Base-by-base conservation (phyloP, 2,329 filamentous ascomycete species). In the Fonsecaea nubica region DNA sequence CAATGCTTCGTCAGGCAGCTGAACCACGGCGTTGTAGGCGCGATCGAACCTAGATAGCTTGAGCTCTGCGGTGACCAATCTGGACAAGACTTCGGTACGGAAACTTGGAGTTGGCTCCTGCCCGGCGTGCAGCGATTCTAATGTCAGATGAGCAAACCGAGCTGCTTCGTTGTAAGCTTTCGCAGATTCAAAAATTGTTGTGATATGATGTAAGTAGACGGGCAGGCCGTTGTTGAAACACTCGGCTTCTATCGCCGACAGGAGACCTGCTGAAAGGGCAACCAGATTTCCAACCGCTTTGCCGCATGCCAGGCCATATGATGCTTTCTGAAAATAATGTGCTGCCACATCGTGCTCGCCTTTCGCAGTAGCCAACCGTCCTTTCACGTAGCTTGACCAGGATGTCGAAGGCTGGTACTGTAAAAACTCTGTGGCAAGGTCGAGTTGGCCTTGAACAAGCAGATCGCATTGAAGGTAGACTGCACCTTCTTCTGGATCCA, bases 201-300 rank as follows among this genome's bases (percentile, higher is more conserved):
- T 86, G 58, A 98, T 86, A 76, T 99, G 95, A 50, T 90, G 88
- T 77, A 96, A 96, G 79, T 97, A 99, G 69, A 87, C 89, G 4
- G 92, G 86, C 48, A 93, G 84, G 1, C 94, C 95, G 63, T 87
- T 87, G 75, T 93, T 84, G 74, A 90, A 89, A 60, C 76, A 81
- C 61, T 83, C 82, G 12, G 89, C 90, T 71, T 97, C 92, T 1
- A 89, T 87, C 30, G 92, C 87, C 62, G 91, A 89, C 25, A 98
- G 84, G 13, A 97, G 85, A 8, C 88, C 87, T 52, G 82, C 80
- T 7, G 82, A 84, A 76, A 82, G 77, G 65, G 79, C 77, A 54
- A 80, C 77, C 36, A 82, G 74, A 66, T 81, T 79, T 38, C 80
- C 80, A 56, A 80, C 71, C 6, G 80, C 77, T 67, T 80, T 81